A percentile compares a stretch with the other conserved stretches of the same genome.
Conservation (phyloP, 2,329 filamentous ascomycete genomes). For the Sarocladium oryzae region DNA sequence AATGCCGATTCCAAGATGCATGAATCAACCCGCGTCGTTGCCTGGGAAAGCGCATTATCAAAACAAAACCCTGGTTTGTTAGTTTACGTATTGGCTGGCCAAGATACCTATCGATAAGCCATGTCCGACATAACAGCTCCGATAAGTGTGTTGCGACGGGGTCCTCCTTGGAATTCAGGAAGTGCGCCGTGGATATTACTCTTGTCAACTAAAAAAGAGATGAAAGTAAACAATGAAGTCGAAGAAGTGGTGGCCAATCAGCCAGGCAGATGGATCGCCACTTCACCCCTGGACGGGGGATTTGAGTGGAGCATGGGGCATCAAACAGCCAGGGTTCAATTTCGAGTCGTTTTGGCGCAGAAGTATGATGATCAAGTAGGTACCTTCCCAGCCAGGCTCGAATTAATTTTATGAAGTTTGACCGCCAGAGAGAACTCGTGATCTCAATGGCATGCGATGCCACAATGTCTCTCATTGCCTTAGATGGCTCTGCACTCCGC, state of each 20-base stretch:
- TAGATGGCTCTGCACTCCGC: too few species aligned
- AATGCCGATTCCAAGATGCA: not conserved
- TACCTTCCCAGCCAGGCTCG: not conserved
- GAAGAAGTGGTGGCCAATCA: not conserved
- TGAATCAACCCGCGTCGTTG: not conserved
- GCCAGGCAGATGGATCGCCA: slow-evolving; percentile 3
- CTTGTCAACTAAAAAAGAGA: not conserved
- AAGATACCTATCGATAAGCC: too few species aligned
- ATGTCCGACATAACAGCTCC: not conserved
- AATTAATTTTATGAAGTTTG: not conserved
- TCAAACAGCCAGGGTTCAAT: slow-evolving; percentile 7
- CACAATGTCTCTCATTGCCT: too few species aligned
- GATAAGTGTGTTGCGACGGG: not conserved
- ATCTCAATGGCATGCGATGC: too few species aligned
- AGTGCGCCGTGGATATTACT: not conserved
- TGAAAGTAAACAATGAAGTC: slow-evolving; percentile 3
- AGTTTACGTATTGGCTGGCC: too few species aligned
- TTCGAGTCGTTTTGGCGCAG: slow-evolving; percentile 1
- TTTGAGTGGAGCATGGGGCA: slow-evolving; percentile 6
- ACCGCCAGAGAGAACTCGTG: too few species aligned
- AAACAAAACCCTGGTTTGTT: too few species aligned
- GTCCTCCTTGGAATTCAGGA: not conserved
- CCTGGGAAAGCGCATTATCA: slow-evolving; percentile 5
- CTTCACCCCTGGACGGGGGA: slow-evolving; percentile 4
- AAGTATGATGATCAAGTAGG: not conserved